Conservation (phyloP, 2,329 filamentous ascomycete species). For the Raffaelea arxii region DNA sequence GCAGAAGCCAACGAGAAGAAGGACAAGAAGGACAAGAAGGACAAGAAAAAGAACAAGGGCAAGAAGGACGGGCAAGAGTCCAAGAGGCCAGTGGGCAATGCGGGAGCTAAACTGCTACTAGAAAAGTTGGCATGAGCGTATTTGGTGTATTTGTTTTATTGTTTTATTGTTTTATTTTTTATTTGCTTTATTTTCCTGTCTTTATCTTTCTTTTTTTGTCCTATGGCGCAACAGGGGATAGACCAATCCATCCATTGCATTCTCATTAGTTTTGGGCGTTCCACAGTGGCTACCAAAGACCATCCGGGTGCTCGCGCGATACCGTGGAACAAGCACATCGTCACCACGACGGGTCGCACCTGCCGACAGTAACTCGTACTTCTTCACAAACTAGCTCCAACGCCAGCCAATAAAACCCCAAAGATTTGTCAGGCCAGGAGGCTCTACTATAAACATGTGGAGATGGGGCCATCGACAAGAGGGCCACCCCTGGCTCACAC, state of each 20-base stretch:
- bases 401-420: not conserved
- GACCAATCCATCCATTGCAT: not conserved
- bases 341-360: not conserved
- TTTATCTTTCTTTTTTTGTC: too few relatives aligned
- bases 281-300: not conserved
- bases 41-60: slow-evolving; percentile 28
- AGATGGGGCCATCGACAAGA: not conserved
- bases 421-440: not conserved
- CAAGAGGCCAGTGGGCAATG: slow-evolving; percentile 41
- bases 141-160: not conserved
- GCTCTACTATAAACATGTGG: not conserved
- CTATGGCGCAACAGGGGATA: too few relatives aligned
- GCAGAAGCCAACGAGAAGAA: slow-evolving; percentile 34
- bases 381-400: not conserved
- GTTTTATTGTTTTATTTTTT: not conserved
- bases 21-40: slow-evolving; percentile 37
- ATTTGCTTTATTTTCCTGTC: not conserved
- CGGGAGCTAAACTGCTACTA: slow-evolving; percentile 50
- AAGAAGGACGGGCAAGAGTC: slow-evolving; percentile 24
- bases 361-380: too few relatives aligned
- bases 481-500: not conserved
- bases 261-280: not conserved
- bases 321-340: not conserved
- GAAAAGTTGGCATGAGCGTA: slow-evolving; percentile 38
- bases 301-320: not conserved